These are phyloP conservation scores for Phytophthora pistaciae DNA, from an alignment of 352 stramenopile genomes.

Conservation along the genomic window DNA sequence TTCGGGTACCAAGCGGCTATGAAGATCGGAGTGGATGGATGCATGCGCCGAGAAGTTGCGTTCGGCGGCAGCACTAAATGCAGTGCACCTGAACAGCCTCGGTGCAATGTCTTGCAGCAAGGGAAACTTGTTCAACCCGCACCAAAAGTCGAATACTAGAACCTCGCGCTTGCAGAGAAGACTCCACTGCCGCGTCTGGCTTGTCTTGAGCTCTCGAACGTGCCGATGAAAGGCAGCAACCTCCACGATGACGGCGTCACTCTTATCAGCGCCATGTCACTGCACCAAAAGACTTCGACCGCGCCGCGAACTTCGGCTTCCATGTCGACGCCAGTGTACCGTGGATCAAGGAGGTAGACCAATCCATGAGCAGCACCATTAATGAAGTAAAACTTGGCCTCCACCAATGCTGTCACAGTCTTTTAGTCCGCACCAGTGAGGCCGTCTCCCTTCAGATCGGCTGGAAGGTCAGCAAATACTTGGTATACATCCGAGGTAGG, in stretches of 20 bases:
- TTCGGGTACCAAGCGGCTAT: neutral
- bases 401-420: neutral
- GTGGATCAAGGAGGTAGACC: neutral
- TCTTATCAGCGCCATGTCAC: neutral
- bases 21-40: neutral
- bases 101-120: neutral
- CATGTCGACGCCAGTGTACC: neutral
- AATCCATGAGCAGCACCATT: neutral
- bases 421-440: neutral
- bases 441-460: neutral
- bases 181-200: neutral
- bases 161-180: neutral
- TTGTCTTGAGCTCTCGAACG: neutral
- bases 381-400: neutral
- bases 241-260: neutral
- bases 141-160: neutral
- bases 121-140: neutral
- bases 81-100: neutral
- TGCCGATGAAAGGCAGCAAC: neutral
- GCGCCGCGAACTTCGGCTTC: neutral
- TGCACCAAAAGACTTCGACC: neutral
- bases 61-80: neutral
- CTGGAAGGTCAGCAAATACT: neutral
- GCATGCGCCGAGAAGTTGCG: neutral
- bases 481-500: neutral